Conservation (phyloP, 2,329 filamentous ascomycete species). For the Fusarium sp. region DNA sequence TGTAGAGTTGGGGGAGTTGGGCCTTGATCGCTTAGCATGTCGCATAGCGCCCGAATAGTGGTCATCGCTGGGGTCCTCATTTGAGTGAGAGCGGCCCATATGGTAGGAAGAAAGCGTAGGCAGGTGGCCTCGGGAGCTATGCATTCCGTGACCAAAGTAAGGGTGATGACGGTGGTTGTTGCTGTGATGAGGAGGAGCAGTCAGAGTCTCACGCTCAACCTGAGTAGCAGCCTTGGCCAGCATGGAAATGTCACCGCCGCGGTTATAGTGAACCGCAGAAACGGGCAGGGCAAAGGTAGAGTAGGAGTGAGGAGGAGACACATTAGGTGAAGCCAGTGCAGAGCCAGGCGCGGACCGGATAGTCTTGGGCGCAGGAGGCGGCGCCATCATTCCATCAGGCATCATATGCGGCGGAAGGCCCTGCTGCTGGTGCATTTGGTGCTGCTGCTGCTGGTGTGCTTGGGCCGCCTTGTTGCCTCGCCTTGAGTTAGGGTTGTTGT, state of each 20-base stretch:
- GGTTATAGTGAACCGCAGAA: slow-evolving; percentile 61
- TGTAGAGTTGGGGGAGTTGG: slow-evolving; percentile 94
- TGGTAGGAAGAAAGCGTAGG: slow-evolving; percentile 88
- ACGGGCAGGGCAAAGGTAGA: slow-evolving; percentile 71
- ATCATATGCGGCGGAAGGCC: slow-evolving; percentile 57
- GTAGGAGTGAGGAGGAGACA: slow-evolving; percentile 93
- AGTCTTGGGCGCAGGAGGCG: slow-evolving; percentile 77
- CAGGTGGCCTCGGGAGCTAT: slow-evolving; percentile 69
- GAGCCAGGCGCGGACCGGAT: slow-evolving; percentile 91
- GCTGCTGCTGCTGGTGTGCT: slow-evolving; percentile 52
- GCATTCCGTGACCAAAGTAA: slow-evolving; percentile 62
- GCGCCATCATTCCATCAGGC: slow-evolving; percentile 78
- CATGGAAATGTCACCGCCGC: slow-evolving; percentile 66
- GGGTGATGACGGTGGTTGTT: slow-evolving; percentile 62
- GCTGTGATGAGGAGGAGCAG: slow-evolving; percentile 54
- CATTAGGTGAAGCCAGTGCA: slow-evolving; percentile 89
- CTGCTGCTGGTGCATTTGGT: slow-evolving; percentile 52
- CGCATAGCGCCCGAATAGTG: slow-evolving; percentile 76
- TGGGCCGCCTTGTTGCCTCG: slow-evolving; percentile 82
- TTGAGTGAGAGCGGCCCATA: slow-evolving; percentile 90
- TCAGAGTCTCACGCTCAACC: slow-evolving; percentile 67
- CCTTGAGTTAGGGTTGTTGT: slow-evolving; percentile 98
- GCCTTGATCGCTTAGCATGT: slow-evolving; percentile 86
- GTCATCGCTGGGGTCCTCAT: slow-evolving; percentile 81
- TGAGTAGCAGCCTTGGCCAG: slow-evolving; percentile 70